Base-by-base conservation (phyloP, 257 asterid genomes). In the Solanum ossicruentum region DNA sequence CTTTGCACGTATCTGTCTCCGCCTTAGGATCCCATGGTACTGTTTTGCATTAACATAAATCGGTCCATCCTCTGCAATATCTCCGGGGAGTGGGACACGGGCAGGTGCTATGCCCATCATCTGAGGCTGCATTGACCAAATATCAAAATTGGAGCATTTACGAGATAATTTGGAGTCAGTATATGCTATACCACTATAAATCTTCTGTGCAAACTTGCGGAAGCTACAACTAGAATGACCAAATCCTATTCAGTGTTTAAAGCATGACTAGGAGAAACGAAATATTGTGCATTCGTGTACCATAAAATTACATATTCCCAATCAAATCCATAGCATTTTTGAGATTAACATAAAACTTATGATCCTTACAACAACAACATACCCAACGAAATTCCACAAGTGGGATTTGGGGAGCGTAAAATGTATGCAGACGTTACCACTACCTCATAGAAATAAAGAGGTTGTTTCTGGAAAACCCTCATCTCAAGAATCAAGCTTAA, bases 41-140 rank as follows among this genome's bases (percentile, higher is more conserved):
- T 97, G 99, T 56, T 95, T 97, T 2, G 99, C 98, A 66, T 97
- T 97, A 73, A 97, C 99, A 69, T 91, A 97, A 36, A 95, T 93
- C 65, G 98, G 98, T 41, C 98, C 96, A 17, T 97, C 98, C 84
- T 94, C 98, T 12, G 98, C 89, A 87, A 94, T 87, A 84, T 97
- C 98, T 11, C 85, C 85, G 0, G 99, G 99, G 8, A 97, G 87
- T n/a, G 98, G 95, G 36, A 97, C 92, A 39, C 98, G 98, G 52
- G 92, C 89, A 28, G 92, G 86, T 13, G 89, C 88, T 4, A 89
- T 89, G 2, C 92, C 95, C 88, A 90, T 87, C 86, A 93, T 83
- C 57, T 93, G 97, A 13, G 92, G 93, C 89, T 91, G 98, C 73
- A 93, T 92, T 90, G 89, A 67, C 84, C 67, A 66, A 83, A 78